Conservation (phyloP, 2,329 filamentous ascomycete genomes). For the Zymoseptoria pseudotritici region DNA sequence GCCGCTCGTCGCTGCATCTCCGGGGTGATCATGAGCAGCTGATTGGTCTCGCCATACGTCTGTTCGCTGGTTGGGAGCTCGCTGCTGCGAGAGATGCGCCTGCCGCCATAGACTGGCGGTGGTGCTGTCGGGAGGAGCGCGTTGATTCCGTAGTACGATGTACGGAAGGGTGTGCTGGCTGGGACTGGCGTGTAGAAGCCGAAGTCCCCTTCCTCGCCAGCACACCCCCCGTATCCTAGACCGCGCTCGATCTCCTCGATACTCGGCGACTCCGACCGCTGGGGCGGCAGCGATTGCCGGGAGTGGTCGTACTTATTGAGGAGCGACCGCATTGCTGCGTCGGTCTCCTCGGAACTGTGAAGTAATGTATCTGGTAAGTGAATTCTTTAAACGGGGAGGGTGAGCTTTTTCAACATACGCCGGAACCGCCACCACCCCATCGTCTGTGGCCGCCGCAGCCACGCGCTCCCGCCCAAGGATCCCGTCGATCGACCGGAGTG, state of each 20-base stretch:
- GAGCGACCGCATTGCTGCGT: conserved; percentile 14
- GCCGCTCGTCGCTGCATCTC: neutral
- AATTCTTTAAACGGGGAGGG: conserved; percentile 24
- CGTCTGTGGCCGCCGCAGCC: conserved; percentile 3
- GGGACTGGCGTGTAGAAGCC: neutral
- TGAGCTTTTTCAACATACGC: conserved; percentile 26
- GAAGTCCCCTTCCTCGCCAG: neutral
- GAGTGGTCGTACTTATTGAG: conserved; percentile 24
- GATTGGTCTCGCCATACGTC: conserved; percentile 26
- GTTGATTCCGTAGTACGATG: neutral
- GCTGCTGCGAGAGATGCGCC: conserved; percentile 9
- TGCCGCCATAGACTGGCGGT: conserved; percentile 10
- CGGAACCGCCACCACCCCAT: neutral
- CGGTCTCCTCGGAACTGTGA: conserved; percentile 19
- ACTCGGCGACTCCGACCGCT: neutral
- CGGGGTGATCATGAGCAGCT: conserved; percentile 22
- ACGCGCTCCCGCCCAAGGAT: conserved; percentile 11
- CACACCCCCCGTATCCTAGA: neutral
- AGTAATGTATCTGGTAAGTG: conserved; percentile 30
- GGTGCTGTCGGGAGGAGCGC: conserved; percentile 12
- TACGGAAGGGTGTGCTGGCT: neutral
- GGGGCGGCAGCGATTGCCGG: conserved; percentile 1
- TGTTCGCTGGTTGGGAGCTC: conserved; percentile 26
- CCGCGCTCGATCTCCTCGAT: conserved; percentile 11
- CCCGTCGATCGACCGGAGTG: conserved; percentile 11